Evolutionary conservation across 371 early-diverging fungal genomes (phyloP).

Genomic region (Rhizopus delemar): DNA sequence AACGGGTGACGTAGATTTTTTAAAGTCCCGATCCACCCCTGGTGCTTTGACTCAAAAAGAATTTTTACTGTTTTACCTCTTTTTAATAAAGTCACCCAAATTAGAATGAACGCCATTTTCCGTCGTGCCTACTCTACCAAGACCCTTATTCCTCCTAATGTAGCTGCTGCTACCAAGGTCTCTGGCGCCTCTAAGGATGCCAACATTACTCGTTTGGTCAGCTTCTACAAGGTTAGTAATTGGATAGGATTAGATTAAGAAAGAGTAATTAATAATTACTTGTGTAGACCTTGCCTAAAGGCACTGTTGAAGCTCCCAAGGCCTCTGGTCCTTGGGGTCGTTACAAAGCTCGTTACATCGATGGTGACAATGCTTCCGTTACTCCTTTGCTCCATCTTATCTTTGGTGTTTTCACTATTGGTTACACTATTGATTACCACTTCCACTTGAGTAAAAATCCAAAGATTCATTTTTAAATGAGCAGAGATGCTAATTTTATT

Average conservation of each 20-base stretch:
- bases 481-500: conserved; percentile 4
- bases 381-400: conserved; percentile 61
- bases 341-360: conserved; percentile 69
- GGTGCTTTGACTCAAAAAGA: conserved; percentile 9
- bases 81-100: conserved; percentile 5
- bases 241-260: neutral
- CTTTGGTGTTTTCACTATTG: conserved; percentile 55
- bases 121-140: conserved; percentile 60
- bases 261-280: neutral
- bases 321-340: conserved; percentile 50
- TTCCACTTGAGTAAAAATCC: conserved; percentile 66
- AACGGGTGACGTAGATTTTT: neutral
- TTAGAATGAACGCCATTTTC: conserved; percentile 50
- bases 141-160: conserved; percentile 57
- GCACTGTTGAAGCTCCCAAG: conserved; percentile 43
- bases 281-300: conserved; percentile 53
- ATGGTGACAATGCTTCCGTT: conserved; percentile 62
- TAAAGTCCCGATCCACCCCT: conserved; percentile 2
- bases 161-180: conserved; percentile 52
- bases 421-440: conserved; percentile 68
- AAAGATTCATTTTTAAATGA: too few relatives aligned
- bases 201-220: conserved; percentile 46
- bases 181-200: conserved; percentile 48
- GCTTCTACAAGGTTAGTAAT: conserved; percentile 52
- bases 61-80: conserved; percentile 7